Evolutionary conservation across 1,284 basidiomycete species (phyloP).

Genomic region (Heterobasidion irregulare): DNA sequence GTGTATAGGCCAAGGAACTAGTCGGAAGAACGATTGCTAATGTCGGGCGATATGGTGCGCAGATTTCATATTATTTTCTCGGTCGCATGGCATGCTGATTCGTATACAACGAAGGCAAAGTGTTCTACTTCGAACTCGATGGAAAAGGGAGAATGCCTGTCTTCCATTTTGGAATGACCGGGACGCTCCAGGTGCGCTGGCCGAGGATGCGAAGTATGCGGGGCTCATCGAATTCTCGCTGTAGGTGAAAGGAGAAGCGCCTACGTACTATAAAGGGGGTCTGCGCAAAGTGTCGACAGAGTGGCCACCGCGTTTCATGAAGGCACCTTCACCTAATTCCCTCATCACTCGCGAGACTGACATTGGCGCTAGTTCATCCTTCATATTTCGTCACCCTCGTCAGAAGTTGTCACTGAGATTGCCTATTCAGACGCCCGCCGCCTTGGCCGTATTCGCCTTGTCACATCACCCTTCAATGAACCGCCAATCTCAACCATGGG

Average conservation of each 20-base stretch:
- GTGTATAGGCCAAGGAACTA: conserved; percentile 47
- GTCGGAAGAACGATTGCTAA: conserved; percentile 49
- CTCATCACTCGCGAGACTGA: background rate
- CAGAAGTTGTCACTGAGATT: conserved; percentile 30
- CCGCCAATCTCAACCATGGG: conserved; percentile 66
- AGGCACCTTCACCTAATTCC: conserved; percentile 31
- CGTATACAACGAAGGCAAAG: conserved; percentile 47
- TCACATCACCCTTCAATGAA: conserved; percentile 47
- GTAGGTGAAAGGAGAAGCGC: conserved; percentile 56
- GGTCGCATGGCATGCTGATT: background rate
- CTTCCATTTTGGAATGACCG: conserved; percentile 81
- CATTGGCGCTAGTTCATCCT: conserved; percentile 46
- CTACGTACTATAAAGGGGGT: conserved; percentile 56
- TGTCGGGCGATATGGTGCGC: conserved; percentile 56
- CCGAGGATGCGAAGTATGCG: background rate
- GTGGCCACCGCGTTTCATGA: conserved; percentile 79
- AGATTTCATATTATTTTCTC: background rate
- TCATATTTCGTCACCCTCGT: conserved; percentile 32
- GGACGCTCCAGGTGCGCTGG: conserved; percentile 58
- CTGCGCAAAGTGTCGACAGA: conserved; percentile 38
- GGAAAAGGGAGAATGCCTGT: conserved; percentile 61
- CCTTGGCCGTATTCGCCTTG: conserved; percentile 65
- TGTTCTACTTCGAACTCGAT: conserved; percentile 66
- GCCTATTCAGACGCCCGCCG: conserved; percentile 67
- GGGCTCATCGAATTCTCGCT: background rate